Conservation (phyloP, 192 early-diverging fungal species). For the Coemansia sp. region DNA sequence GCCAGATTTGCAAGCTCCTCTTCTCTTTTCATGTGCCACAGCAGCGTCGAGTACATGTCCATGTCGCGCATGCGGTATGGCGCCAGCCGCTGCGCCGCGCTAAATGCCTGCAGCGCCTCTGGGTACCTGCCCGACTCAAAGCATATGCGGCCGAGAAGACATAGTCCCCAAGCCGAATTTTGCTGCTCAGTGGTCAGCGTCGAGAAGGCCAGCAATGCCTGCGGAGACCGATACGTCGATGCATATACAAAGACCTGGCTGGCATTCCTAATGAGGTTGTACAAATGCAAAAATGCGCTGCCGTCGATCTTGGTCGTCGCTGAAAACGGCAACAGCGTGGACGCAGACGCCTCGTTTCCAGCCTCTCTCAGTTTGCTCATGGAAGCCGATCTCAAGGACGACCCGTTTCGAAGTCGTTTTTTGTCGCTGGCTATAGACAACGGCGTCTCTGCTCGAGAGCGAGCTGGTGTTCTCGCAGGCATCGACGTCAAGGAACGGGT, state of each 20-base stretch:
- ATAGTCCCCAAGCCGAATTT: conserved; percentile 39
- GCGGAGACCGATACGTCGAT: conserved; percentile 15
- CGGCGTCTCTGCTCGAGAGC: conserved; percentile 8
- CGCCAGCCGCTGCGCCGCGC: conserved; percentile 57
- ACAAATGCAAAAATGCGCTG: conserved; percentile 8
- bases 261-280: conserved; percentile 14
- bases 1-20: conserved; percentile 70
- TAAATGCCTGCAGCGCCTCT: conserved; percentile 61
- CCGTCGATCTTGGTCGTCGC: background rate
- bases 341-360: background rate
- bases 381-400: conserved; percentile 15
- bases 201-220: conserved; percentile 24
- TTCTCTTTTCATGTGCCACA: conserved; percentile 83
- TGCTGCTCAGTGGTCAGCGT: conserved; percentile 27
- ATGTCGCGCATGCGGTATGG: conserved; percentile 72
- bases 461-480: conserved; percentile 23
- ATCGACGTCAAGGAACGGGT: conserved; percentile 8
- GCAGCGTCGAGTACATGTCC: conserved; percentile 79
- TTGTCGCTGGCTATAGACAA: conserved; percentile 30
- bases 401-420: conserved; percentile 45
- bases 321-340: background rate
- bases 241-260: conserved; percentile 16
- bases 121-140: conserved; percentile 56
- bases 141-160: conserved; percentile 53
- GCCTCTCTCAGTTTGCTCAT: background rate